Conservation (phyloP, 352 stramenopile species). For the Phytophthora pinifolia region DNA sequence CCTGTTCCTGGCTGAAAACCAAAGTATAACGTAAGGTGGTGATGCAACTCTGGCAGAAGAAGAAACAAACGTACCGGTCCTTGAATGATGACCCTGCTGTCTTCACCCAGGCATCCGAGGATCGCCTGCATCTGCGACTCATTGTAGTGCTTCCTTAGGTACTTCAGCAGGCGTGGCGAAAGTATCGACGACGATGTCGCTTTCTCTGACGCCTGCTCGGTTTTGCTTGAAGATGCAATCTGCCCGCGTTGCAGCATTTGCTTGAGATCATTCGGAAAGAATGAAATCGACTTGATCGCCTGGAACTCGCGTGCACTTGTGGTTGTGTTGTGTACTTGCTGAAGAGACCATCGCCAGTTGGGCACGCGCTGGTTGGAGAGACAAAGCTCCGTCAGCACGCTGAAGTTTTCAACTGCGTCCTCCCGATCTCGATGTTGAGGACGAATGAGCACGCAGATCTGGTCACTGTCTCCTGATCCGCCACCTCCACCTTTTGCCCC, state of each 20-base stretch:
- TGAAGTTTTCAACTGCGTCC: slow-evolving; percentile 37
- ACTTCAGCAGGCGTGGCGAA: slow-evolving; percentile 42
- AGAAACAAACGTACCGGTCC: slow-evolving; percentile 51
- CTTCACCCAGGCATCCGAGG: slow-evolving; percentile 56
- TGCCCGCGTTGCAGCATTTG: slow-evolving; percentile 51
- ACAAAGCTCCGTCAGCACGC: slow-evolving; percentile 62
- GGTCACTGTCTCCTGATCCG: slow-evolving; percentile 31
- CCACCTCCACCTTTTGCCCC: slow-evolving; percentile 10
- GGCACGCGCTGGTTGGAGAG: slow-evolving; percentile 57
- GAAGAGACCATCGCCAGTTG: slow-evolving; percentile 65
- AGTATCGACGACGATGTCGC: slow-evolving; percentile 25
- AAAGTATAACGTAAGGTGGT: not conserved
- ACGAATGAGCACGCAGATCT: slow-evolving; percentile 67
- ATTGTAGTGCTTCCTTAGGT: slow-evolving; percentile 72
- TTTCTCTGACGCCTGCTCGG: slow-evolving; percentile 6
- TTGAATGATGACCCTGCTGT: slow-evolving; percentile 77
- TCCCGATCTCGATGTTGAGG: slow-evolving; percentile 30
- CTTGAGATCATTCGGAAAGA: slow-evolving; percentile 53
- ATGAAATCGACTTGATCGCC: slow-evolving; percentile 62
- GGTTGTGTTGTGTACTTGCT: slow-evolving; percentile 72
- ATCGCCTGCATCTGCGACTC: slow-evolving; percentile 73
- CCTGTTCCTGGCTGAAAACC: slow-evolving; percentile 63
- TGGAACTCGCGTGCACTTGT: slow-evolving; percentile 84
- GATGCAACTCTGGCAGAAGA: slow-evolving; percentile 1
- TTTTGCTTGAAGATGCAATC: slow-evolving; percentile 18